Evolutionary conservation across 331 rosid species (phyloP), one percentile per base, ranked within the genome.

Genomic region (Dryas integrifolia): DNA sequence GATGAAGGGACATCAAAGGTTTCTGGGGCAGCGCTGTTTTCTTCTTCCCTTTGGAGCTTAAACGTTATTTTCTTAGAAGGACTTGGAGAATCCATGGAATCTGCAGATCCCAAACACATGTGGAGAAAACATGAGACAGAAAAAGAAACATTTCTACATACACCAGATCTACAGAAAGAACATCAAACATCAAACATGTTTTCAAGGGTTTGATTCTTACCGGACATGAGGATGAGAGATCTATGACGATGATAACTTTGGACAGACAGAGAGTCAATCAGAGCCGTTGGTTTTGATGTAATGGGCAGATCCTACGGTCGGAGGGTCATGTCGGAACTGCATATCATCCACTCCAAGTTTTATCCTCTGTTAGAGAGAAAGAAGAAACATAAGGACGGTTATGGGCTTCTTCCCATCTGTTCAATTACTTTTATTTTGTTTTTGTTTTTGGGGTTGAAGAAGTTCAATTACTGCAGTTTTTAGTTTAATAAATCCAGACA

Each of bases 31-130:
- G 43, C 50, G 75, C 67, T 79, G 40, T 79, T 84, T 14, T 84
- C 53, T 62, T 76, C 80, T 62, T 77, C 82, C 67, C 49, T 78
- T 75, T 30, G 65, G 43, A 81, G 84, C 56, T 77, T 75, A 81
- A 79, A 81, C 58, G 88, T 77, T 65, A 81, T 67, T 44, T 79
- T 82, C 45, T 30, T 30, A 30, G 2, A 30, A 30, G 39, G 75
- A 57, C 58, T 67, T 2, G 8, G 3, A 56, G 72, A 15, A 4
- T 7, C 72, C 72, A 67, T 67, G 1, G n/a, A 44, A 9, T 9
- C 15, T 3, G 40, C 46, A 30, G 67, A 72, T 72, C 76, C n/a
- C 67, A 12, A 24, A 38, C 56, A 41, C 56, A 24, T 58, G 47
- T 6, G 8, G 12, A 45, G 2, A 2, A 24, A 5, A 41, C 24